Evolutionary conservation across 2,329 filamentous ascomycete species (phyloP), one percentile per base, ranked within the genome.

Genomic region (Fusarium tupiense): DNA sequence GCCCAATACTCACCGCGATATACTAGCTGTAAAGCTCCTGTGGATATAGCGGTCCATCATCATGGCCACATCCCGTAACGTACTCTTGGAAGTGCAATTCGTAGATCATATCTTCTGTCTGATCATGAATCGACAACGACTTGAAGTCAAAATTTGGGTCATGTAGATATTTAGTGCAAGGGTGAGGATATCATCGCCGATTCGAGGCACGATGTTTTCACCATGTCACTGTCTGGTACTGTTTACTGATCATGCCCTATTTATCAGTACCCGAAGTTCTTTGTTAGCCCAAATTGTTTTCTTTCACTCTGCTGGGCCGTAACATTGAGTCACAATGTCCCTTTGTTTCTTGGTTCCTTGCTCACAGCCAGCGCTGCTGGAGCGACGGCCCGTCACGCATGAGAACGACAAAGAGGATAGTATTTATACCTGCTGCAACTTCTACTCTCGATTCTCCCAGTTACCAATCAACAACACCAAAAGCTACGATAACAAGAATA

Each of bases 21-120:
- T 87, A 85, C 85, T 84, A 81, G 77, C 76, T 56, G 17, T 81
- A 80, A 43, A 82, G 75, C 83, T 81, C 77, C 14, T 80, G 84
- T 93, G 90, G 89, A 86, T 88, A 87, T 86, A 83, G 88, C 86
- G 91, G 91, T 94, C 92, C 91, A 93, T 92, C 86, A 87, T 87
- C 85, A 83, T 83, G 89, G 91, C 87, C 88, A 83, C 88, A 93
- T 57, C 24, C 54, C 7, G 9, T 3, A 20, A 12, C 2, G 14
- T n/a, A 38, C 24, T 40, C 10, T n/a, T 53, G 4, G 8, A 26
- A 29, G 35, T 38, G 20, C 4, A n/a, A 29, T 19, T 54, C 7
- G 52, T 54, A 54, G 20, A 26, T 5, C 9, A 17, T 38, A 29
- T 3, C 35, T n/a, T 7, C 0, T 7, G 19, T 37, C 9, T 16